Conservation (phyloP, 306 rosid genomes). For the Castanea crenata region DNA sequence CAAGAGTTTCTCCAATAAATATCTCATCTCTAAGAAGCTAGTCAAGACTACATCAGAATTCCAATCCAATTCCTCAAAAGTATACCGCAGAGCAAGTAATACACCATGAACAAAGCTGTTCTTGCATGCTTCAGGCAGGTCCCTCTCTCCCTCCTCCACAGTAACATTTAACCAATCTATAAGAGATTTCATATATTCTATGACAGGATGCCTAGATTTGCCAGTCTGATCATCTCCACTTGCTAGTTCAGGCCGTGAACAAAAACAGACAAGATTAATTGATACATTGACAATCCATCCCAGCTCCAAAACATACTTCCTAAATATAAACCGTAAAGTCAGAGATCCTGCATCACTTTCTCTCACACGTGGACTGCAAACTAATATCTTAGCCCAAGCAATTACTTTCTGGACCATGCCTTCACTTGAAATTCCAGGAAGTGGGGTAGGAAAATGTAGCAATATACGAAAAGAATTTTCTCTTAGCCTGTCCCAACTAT, state of each 20-base stretch:
- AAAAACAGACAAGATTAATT: conserved; percentile 38
- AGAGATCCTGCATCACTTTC: conserved; percentile 99
- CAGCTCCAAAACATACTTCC: conserved; percentile 82
- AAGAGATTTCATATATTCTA: conserved; percentile 69
- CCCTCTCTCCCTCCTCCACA: conserved; percentile 75
- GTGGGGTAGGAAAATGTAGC: conserved; percentile 89
- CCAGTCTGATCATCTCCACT: conserved; percentile 33
- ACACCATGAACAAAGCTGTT: conserved; percentile 95
- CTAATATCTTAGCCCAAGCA: conserved; percentile 76
- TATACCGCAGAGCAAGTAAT: conserved; percentile 80
- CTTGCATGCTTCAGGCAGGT: conserved; percentile 82
- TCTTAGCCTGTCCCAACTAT: conserved; percentile 98
- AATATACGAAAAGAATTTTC: conserved; percentile 81
- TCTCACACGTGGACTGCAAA: conserved; percentile 97
- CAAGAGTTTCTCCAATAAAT: conserved; percentile 64
- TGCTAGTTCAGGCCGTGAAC: conserved; percentile 37
- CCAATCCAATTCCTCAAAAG: conserved; percentile 95
- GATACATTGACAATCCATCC: conserved; percentile 73
- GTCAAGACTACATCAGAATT: conserved; percentile 52
- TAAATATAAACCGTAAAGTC: conserved; percentile 73
- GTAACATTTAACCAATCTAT: conserved; percentile 78
- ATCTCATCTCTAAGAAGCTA: conserved; percentile 57
- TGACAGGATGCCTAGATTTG: conserved; percentile 49
- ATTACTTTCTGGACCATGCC: conserved; percentile 55
- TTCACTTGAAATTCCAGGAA: conserved; percentile 85